phyloP scores from a whole-genome alignment of 2,329 filamentous ascomycete genomes.

The Neoscytalidium dimidiatum region DNA sequence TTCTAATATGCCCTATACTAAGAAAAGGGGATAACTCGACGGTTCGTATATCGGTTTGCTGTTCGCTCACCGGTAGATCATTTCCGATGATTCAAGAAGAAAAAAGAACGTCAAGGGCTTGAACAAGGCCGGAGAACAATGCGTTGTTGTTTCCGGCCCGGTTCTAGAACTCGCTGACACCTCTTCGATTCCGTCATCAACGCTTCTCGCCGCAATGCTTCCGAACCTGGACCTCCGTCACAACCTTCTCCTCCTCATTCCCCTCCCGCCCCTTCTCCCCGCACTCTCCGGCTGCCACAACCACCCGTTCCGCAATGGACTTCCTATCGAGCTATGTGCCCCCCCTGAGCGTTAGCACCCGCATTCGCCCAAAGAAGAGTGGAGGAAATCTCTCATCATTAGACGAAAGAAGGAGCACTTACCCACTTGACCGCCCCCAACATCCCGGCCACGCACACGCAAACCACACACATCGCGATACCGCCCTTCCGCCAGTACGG shows the following conservation, averaged over 20 bases:
- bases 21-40: no score
- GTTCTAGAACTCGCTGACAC: no score
- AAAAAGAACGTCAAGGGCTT: no score
- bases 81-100: no score
- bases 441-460: conserved; percentile 21
- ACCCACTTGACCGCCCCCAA: conserved; percentile 8
- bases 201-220: background rate
- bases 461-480: conserved; percentile 38
- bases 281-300: background rate
- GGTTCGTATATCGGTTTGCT: no score
- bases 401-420: background rate
- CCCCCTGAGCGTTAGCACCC: background rate
- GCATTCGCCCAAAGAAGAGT: background rate
- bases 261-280: background rate
- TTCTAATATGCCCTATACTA: no score
- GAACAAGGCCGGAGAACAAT: no score
- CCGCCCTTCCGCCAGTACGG: conserved; percentile 46
- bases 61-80: no score
- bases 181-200: background rate
- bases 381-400: no score
- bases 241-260: background rate
- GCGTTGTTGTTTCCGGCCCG: no score
- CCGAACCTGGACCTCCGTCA: background rate
- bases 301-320: background rate
- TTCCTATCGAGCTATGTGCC: background rate